Evolutionary conservation across 140 eudicot genomes (phyloP), one percentile per base, ranked within the genome.

Genomic region (Cichorium intybus): DNA sequence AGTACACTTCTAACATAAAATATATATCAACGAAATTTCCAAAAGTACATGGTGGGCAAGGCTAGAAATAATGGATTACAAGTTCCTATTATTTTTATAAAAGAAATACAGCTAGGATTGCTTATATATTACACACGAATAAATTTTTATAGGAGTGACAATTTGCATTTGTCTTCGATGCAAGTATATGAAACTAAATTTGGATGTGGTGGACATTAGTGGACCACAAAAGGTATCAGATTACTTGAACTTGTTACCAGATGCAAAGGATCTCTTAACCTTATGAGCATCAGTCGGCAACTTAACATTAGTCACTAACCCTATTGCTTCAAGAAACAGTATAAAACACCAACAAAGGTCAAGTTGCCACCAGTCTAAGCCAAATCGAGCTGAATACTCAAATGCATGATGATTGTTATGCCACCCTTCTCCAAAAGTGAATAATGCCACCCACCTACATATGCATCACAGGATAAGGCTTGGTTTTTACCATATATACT

Each of bases 291-390:
- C 70, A 2, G 72, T 71, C 0, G 96, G 96, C 18, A 88, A 65
- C 71, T 85, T 88, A 26, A 88, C 90, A 69, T 88, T 82, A 58
- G 78, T 82, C 16, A 95, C 94, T 80, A 88, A 80, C 20, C 95
- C 95, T 22, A 82, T 1, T 3, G 75, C 75, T 73, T 88, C 75
- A 41, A 88, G 87, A 63, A 82, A 70, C 67, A 77, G 60, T 34
- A 89, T 81, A 0, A 80, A 78, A 58, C 76, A 89, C 97, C 97
- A 89, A 60, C 95, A 81, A 79, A 70, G 66, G 28, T 89, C 97
- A 43, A 89, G 16, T 54, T 89, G 85, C 78, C 78, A 73, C 78
- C 78, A 73, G 45, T 73, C 60, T 56, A 73, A 46, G 1, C 78
- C 78, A 64, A 41, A 8, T 15, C 72, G 72, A 23, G 78, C 78